Conservation (phyloP, 2,329 filamentous ascomycete genomes). For the Paecilomyces dactylethromorphus region DNA sequence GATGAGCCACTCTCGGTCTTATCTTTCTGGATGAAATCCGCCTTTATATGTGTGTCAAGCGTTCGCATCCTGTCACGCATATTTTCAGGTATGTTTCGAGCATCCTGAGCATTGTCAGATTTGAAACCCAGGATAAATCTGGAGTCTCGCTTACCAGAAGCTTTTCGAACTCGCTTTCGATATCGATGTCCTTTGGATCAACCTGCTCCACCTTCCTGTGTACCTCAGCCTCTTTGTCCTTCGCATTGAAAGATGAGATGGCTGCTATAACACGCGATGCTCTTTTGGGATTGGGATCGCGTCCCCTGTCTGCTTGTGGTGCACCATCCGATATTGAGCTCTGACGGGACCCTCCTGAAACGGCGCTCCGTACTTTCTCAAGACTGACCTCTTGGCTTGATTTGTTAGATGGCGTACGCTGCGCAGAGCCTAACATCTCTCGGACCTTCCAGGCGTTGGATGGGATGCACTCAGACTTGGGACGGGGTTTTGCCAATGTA, state of each 20-base stretch:
- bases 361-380: conserved; percentile 1
- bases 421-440: conserved; percentile 22
- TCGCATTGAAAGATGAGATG: conserved; percentile 57
- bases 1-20: conserved; percentile 59
- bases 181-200: conserved; percentile 48
- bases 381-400: conserved; percentile 2
- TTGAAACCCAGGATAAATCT: conserved; percentile 49
- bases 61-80: conserved; percentile 93
- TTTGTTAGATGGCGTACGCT: conserved; percentile 20
- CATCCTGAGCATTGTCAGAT: conserved; percentile 52
- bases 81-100: conserved; percentile 87
- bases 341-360: conserved; percentile 16
- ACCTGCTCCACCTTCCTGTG: conserved; percentile 38
- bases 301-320: conserved; percentile 18
- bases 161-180: conserved; percentile 58
- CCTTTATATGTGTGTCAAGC: conserved; percentile 82
- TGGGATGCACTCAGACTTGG: conserved; percentile 45
- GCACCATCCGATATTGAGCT: conserved; percentile 29
- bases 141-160: conserved; percentile 53
- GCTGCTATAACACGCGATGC: conserved; percentile 56
- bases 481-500: conserved; percentile 40
- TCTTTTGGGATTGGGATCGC: conserved; percentile 36
- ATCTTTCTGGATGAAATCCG: conserved; percentile 89
- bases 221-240: conserved; percentile 35
- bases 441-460: conserved; percentile 35